phyloP scores from a whole-genome alignment of 1,139 yeast species.

The Sugiyamaella castrensis region DNA sequence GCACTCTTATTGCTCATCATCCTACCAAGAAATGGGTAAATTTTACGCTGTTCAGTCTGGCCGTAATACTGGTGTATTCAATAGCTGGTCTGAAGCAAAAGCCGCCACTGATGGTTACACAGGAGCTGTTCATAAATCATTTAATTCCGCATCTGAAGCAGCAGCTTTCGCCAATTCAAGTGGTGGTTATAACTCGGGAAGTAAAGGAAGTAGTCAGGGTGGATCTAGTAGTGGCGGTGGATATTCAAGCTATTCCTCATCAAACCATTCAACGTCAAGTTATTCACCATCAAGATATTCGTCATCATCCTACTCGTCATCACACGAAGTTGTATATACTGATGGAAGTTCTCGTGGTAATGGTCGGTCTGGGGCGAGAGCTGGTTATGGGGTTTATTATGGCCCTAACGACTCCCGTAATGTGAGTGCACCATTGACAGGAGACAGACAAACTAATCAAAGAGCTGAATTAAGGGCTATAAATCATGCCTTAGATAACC shows the following conservation, averaged over 20 bases:
- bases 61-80: conserved; percentile 49
- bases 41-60: conserved; percentile 66
- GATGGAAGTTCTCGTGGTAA: conserved; percentile 70
- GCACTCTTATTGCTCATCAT: background rate
- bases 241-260: background rate
- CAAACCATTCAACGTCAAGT: background rate
- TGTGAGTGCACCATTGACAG: conserved; percentile 48
- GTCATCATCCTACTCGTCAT: background rate
- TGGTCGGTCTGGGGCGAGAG: conserved; percentile 45
- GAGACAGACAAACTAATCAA: conserved; percentile 65
- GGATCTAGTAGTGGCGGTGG: background rate
- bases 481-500: conserved; percentile 48
- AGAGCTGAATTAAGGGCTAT: conserved; percentile 77
- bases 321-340: conserved; percentile 45
- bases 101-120: conserved; percentile 42
- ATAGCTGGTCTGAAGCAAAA: conserved; percentile 43
- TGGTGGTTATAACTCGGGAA: conserved; percentile 1
- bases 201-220: background rate
- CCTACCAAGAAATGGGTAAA: conserved; percentile 17
- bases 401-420: conserved; percentile 57
- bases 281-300: background rate
- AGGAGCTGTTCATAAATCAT: conserved; percentile 57
- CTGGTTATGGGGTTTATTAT: conserved; percentile 76
- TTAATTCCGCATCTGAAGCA: conserved; percentile 48
- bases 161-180: conserved; percentile 33